These are phyloP conservation scores for Backusella tarrabulga DNA, from an alignment of 192 early-diverging fungal species.

Conservation along the genomic window DNA sequence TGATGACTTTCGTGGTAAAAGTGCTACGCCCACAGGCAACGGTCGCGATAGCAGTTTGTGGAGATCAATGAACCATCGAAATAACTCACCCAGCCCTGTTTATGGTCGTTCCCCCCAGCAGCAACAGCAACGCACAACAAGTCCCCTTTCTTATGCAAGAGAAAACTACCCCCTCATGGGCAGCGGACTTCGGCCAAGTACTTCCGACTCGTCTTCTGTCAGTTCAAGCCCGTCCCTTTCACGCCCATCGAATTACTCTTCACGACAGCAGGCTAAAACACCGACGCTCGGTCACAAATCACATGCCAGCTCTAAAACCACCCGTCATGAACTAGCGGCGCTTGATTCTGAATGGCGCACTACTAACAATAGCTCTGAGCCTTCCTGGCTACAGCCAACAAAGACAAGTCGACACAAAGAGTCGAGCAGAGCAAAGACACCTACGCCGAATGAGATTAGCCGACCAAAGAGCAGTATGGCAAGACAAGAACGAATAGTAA, in stretches of 20 bases:
- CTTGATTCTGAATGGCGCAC: conserved; percentile 12
- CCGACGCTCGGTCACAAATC: not conserved
- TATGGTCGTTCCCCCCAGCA: conserved; percentile 5
- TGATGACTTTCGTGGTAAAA: conserved; percentile 18
- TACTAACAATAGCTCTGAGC: not conserved
- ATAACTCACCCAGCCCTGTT: conserved; percentile 21
- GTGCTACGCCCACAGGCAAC: conserved; percentile 14
- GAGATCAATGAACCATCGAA: conserved; percentile 13
- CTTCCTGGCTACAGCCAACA: conserved; percentile 33
- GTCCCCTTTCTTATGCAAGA: conserved; percentile 11
- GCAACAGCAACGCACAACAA: conserved; percentile 14
- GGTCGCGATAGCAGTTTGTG: conserved; percentile 19
- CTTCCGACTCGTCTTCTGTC: conserved; percentile 17
- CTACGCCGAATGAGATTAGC: conserved; percentile 8
- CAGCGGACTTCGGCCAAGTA: conserved; percentile 14
- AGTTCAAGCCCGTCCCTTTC: not conserved
- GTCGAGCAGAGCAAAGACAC: conserved; percentile 21
- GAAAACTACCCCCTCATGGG: not conserved
- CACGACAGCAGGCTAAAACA: not conserved
- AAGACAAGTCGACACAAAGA: conserved; percentile 29
- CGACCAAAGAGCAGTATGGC: conserved; percentile 23
- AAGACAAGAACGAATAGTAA: not conserved
- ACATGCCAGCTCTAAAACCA: conserved; percentile 9
- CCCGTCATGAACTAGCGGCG: conserved; percentile 9
- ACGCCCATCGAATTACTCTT: not conserved